Conservation (phyloP, 495 filamentous ascomycete genomes). For the Trichoderma erinaceum region DNA sequence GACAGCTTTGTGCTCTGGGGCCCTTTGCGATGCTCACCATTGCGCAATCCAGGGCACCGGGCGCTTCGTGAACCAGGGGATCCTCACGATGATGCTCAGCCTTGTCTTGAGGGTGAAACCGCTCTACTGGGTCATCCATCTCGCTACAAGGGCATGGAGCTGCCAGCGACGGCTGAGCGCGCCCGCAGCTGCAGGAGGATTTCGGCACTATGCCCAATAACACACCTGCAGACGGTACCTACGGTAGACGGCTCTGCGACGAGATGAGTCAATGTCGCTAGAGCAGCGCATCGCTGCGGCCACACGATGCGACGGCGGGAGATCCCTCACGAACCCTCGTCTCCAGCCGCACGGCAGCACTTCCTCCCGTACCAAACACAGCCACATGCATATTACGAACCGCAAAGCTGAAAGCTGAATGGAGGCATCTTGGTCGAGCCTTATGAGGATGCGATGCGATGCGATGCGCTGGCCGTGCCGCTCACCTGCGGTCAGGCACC, state of each 20-base stretch:
- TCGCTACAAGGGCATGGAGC: neutral
- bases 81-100: neutral
- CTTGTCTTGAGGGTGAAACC: neutral
- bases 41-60: neutral
- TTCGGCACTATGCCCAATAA: neutral
- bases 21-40: neutral
- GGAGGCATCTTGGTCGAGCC: neutral
- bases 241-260: neutral
- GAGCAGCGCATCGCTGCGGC: neutral
- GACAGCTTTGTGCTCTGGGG: neutral
- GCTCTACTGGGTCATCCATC: neutral
- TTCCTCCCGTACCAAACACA: neutral
- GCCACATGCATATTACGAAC: neutral
- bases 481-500: neutral
- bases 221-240: neutral
- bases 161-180: neutral
- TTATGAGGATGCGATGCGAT: neutral
- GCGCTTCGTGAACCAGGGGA: neutral
- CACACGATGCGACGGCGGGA: conserved; percentile 3
- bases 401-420: neutral
- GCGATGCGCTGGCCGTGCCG: neutral
- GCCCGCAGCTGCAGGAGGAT: conserved; percentile 3
- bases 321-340: neutral
- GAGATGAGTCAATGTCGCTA: neutral
- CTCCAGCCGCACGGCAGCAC: neutral